phyloP scores from a whole-genome alignment of 192 early-diverging fungal genomes.

The Coemansia asiatica region DNA sequence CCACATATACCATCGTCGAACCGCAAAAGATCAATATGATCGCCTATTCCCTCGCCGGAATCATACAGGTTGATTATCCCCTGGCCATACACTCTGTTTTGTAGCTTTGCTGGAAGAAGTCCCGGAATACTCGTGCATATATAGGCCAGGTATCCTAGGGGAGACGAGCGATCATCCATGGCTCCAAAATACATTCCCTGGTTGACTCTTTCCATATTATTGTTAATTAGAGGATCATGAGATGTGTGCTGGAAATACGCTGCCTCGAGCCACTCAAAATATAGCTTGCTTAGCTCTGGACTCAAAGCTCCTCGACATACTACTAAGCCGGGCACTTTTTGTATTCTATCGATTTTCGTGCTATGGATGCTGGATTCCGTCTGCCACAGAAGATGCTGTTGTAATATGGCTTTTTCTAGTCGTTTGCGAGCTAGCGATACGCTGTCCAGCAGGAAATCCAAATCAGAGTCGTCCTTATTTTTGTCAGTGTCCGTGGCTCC shows the following conservation, averaged over 20 bases:
- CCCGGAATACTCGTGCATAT: not conserved
- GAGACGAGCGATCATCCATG: constrained; percentile 9
- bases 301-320: not conserved
- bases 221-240: too few relatives aligned
- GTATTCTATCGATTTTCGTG: not conserved
- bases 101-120: constrained; percentile 3
- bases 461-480: not conserved
- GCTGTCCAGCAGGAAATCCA: not conserved
- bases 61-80: constrained; percentile 58
- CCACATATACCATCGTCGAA: constrained; percentile 58
- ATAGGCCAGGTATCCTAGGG: constrained; percentile 16
- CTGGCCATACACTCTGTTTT: constrained; percentile 43
- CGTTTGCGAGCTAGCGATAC: not conserved
- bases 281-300: constrained; percentile 6
- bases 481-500: too few relatives aligned
- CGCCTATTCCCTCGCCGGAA: constrained; percentile 55
- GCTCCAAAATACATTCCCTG: constrained; percentile 50
- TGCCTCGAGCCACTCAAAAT: constrained; percentile 32
- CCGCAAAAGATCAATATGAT: constrained; percentile 58
- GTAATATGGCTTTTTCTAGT: not conserved
- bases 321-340: constrained; percentile 15
- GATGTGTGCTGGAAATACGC: constrained; percentile 32
- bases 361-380: not conserved
- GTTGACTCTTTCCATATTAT: constrained; percentile 15
- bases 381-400: not conserved